Percentiles rank a stretch among this genome's conserved stretches.
Conservation (phyloP, 176 grass and related monocot species). For the Aegilops sharonensis region DNA sequence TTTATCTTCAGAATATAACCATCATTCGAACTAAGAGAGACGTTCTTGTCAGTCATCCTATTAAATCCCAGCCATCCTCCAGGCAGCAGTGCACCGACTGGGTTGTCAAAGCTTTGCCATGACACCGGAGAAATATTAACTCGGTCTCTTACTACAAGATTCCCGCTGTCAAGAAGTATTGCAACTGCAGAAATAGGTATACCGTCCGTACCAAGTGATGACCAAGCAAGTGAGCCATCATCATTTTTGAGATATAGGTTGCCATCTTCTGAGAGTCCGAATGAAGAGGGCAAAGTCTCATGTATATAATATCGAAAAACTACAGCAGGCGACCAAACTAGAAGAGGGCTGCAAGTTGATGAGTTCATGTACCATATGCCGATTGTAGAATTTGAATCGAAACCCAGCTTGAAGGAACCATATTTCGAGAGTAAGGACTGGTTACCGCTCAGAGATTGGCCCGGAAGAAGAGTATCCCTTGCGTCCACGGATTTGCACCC, state of each 20-base stretch:
- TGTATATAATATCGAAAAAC: no score
- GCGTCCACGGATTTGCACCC: background rate
- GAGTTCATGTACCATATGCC: conserved; percentile 14
- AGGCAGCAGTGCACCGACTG: background rate
- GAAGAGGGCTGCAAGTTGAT: background rate
- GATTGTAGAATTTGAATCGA: background rate
- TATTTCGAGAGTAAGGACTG: conserved; percentile 7
- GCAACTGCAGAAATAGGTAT: background rate
- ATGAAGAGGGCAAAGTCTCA: background rate
- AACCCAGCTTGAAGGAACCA: conserved; percentile 9
- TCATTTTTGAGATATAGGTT: background rate
- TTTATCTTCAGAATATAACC: background rate
- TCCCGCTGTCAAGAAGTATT: conserved; percentile 3
- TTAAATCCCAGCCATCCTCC: conserved; percentile 7
- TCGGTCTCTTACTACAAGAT: conserved; percentile 9
- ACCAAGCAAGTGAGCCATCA: background rate
- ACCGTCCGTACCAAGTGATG: background rate
- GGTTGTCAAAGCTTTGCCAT: conserved; percentile 20
- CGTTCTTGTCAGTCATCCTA: background rate
- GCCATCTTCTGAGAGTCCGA: background rate
- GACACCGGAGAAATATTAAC: background rate
- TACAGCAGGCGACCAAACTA: background rate
- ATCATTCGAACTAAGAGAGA: background rate
- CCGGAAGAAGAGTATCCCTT: background rate
- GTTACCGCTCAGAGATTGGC: conserved; percentile 18